A percentile compares a stretch with the other conserved stretches of the same genome.
Evolutionary conservation across 2,329 filamentous ascomycete genomes (phyloP).

Genomic region (Orbilia ellipsospora): DNA sequence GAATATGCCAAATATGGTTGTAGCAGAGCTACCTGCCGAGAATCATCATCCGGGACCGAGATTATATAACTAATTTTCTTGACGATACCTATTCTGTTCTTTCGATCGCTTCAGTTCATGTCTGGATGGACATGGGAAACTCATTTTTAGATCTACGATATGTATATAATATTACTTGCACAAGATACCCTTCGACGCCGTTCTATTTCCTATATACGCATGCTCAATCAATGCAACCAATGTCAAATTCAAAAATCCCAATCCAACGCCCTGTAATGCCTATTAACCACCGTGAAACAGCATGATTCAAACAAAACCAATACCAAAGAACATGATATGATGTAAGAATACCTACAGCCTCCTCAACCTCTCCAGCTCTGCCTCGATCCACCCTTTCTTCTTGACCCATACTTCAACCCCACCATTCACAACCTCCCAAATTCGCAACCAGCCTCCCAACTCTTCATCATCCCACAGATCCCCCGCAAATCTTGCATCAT

Average conservation of each 20-base stretch:
- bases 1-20: neutral
- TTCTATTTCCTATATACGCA: neutral
- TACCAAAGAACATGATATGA: neutral
- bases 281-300: conserved; percentile 1
- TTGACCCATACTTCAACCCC: conserved; percentile 39
- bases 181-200: conserved; percentile 15
- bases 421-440: conserved; percentile 49
- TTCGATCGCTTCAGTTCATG: too few relatives aligned
- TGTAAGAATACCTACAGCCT: conserved; percentile 2
- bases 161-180: conserved; percentile 4
- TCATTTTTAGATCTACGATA: neutral
- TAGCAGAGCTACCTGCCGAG: conserved; percentile 16
- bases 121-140: too few relatives aligned
- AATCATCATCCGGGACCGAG: neutral
- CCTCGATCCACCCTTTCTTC: conserved; percentile 43
- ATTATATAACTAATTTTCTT: neutral
- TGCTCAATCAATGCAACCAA: neutral
- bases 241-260: neutral
- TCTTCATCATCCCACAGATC: conserved; percentile 53
- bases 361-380: conserved; percentile 33
- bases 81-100: too few relatives aligned
- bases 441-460: conserved; percentile 38
- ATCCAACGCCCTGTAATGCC: conserved; percentile 37
- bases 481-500: conserved; percentile 46
- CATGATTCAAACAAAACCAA: neutral